Evolutionary conservation across 2,329 filamentous ascomycete species (phyloP).

Genomic region (Dendryphion nanum): DNA sequence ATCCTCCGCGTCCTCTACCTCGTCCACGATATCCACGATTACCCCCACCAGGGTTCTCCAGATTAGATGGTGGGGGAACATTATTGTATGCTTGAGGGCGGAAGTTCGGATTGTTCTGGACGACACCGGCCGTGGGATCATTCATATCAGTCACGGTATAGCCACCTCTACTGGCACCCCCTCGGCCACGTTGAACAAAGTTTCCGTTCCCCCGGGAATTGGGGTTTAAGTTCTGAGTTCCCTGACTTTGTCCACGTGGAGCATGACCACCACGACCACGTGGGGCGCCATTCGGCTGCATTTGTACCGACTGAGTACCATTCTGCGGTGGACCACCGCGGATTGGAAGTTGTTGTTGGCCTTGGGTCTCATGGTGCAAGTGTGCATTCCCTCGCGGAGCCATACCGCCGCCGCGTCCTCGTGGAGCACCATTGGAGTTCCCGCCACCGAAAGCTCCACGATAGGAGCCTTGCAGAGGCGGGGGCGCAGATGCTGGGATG

Average conservation of each 20-base stretch:
- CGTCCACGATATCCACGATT: constrained; percentile 25
- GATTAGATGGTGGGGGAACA: constrained; percentile 36
- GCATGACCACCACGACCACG: constrained; percentile 41
- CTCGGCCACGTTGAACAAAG: constrained; percentile 42
- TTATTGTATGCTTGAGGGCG: constrained; percentile 47
- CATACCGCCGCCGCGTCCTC: constrained; percentile 39
- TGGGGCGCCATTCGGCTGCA: not conserved
- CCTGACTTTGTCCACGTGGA: constrained; percentile 31
- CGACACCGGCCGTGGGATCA: constrained; percentile 53
- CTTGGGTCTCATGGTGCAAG: constrained; percentile 25
- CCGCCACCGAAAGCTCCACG: constrained; percentile 54
- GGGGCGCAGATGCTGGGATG: constrained; percentile 54
- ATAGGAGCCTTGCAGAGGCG: constrained; percentile 59
- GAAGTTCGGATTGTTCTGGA: constrained; percentile 57
- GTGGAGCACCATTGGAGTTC: constrained; percentile 38
- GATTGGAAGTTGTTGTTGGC: constrained; percentile 39
- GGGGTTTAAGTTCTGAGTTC: constrained; percentile 13
- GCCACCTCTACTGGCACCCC: constrained; percentile 37
- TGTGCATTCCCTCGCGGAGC: constrained; percentile 28
- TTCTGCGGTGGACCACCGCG: constrained; percentile 32
- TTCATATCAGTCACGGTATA: constrained; percentile 50
- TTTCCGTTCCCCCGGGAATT: constrained; percentile 31
- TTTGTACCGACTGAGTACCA: not conserved
- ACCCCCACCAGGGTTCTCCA: constrained; percentile 28
- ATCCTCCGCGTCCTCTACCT: constrained; percentile 30